Evolutionary conservation across 106 monocot species (phyloP).

Genomic region (Allium sativum): DNA sequence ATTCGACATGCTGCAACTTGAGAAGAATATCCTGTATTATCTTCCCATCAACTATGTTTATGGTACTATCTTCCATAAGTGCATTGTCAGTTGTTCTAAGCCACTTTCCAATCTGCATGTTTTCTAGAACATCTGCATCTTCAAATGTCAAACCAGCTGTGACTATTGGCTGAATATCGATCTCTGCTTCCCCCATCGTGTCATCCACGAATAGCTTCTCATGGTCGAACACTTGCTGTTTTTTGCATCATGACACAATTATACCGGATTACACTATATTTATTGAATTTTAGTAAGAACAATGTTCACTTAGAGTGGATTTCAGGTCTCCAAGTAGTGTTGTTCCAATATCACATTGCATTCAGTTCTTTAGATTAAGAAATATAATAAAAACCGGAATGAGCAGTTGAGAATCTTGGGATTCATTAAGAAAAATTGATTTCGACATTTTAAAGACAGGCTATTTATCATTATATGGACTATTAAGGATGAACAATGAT

Average conservation of each 20-base stretch:
- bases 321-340: too few relatives aligned
- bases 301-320: too few relatives aligned
- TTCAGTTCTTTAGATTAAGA: not conserved
- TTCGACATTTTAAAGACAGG: too few relatives aligned
- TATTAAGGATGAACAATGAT: too few relatives aligned
- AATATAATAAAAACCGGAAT: not conserved
- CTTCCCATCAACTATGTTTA: slow-evolving; percentile 66
- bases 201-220: slow-evolving; percentile 67
- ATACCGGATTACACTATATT: too few relatives aligned
- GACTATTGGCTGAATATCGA: slow-evolving; percentile 67
- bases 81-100: slow-evolving; percentile 62
- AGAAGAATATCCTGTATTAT: slow-evolving; percentile 60
- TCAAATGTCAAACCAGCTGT: slow-evolving; percentile 56
- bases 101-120: slow-evolving; percentile 88
- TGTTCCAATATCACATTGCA: too few relatives aligned
- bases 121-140: slow-evolving; percentile 32
- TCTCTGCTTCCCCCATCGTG: slow-evolving; percentile 80
- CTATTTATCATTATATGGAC: too few relatives aligned
- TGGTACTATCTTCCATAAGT: slow-evolving; percentile 47
- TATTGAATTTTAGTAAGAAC: too few relatives aligned
- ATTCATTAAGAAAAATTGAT: too few relatives aligned
- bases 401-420: too few relatives aligned
- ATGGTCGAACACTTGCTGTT: slow-evolving; percentile 80
- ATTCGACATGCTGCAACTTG: slow-evolving; percentile 77
- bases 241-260: too few relatives aligned